Base-by-base conservation (phyloP, 805 yeast genomes). In the Candida michaelii region DNA sequence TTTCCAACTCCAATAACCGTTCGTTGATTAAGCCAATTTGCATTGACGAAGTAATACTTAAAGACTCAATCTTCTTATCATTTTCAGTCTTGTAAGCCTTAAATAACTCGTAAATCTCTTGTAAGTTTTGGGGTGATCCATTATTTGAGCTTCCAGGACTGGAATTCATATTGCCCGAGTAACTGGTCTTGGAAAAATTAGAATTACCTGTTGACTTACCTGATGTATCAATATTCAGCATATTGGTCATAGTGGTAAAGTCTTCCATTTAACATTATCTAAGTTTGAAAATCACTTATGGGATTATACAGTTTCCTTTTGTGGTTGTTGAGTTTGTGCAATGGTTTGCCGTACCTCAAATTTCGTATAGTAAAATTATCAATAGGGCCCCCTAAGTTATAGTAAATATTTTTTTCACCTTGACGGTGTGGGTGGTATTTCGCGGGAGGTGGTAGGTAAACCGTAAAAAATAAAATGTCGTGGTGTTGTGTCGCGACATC, bases 31-130 rank as follows among this genome's bases (percentile, higher is more conserved):
- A 23, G 23, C 43, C 48, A 9, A 49, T 12, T 25, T 49, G 50
- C 25, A 49, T 41, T 4, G 48, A 42, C 13, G 42, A 36, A 8
- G 39, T 35, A 31, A 51, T 45, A 32, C 47, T 52, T n/a, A 60
- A 27, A 29, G 53, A 49, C 27, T 57, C 56, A 23, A 59, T 42
- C 30, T 54, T 56, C 35, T 56, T 53, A 40, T 51, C 53, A 21
- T 48, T 53, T 19, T 44, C 48, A 18, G 29, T 41, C 38, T 53
- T 57, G 46, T 55, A 50, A 16, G 42, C 41, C n/a, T 21, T 40
- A 29, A 57, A 46, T 17, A 52, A 51, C 27, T 45, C 43, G 40
- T 41, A 48, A 21, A 58, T 40, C 30, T 47, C 54, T 25, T 42
- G 39, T 2, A 16, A n/a, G 4, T 14, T 35, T 11, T 5, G n/a